Base-by-base conservation (phyloP, 805 yeast genomes). In the Teunomyces kruisii region DNA sequence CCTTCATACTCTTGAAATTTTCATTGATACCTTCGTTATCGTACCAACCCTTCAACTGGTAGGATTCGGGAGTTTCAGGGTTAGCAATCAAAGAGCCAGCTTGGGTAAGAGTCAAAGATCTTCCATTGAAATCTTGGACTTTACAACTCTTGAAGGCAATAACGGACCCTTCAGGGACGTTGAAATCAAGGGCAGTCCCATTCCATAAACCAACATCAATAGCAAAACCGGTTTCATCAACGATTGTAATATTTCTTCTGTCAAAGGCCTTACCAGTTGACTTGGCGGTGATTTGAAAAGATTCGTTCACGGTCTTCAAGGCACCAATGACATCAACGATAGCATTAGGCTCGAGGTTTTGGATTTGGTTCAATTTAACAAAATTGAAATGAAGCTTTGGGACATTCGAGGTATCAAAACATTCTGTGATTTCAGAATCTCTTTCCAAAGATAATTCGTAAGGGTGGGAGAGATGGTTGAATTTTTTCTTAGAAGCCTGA, bases 1-100 rank as follows among this genome's bases (percentile, higher is more conserved):
- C 63, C 57, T 80, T 83, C 60, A 88, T 65, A 9, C 83, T 70
- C 54, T 79, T 78, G 70, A 87, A 90, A 32, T 64, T 67, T 45
- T 81, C 81, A 43, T 72, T 67, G 16, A 76, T 75, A 32, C 97
- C 97, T 54, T 79, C 81, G 32, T 85, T 78, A 58, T 89, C 96
- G 59, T 82, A 94, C 99, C 99, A 94, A 6, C 98, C 98, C 65
- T 89, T 88, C 54, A 94, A 76, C 44, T 80, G 76, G 63, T 82
- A 89, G 3, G 97, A 92, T 62, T 89, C 97, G 14, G 88, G 84
- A 16, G 87, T 78, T 59, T 91, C 97, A 2, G 99, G 99, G 57
- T 88, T 88, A 9, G 87, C 76, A 30, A 82, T 64, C 51, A 94
- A 68, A 1, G 87, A 78, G 15, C 96, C 90, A 9, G 88, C 77